Base-by-base conservation (phyloP, 73 alveolate species). In the Symbiodinium pilosum region DNA sequence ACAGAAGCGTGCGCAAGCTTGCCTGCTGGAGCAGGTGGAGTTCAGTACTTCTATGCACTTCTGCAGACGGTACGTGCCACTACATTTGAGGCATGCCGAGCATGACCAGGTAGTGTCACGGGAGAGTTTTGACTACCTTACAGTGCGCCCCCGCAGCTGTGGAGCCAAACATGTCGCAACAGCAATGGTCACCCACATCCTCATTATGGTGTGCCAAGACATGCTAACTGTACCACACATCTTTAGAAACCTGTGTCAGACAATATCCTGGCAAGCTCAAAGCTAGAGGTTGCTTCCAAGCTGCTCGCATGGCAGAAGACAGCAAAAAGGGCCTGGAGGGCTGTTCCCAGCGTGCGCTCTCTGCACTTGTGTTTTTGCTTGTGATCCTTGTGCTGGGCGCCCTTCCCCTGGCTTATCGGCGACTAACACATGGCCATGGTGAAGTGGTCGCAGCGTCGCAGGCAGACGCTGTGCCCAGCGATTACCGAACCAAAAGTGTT, bases 301-400 rank as follows among this genome's bases (percentile, higher is more conserved):
- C 59, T 9, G 81, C 81, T 21, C 39, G 34, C 81, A 64, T 24
- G 41, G 81, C 34, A n/a, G 81, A 64, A 28, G 38, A 38, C 38
- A 64, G 30, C 39, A 14, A 20, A 38, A 24, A 18, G 30, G 30
- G 38, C 38, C 81, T 9, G 16, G 86, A 39, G 34, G n/a, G 47
- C 86, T 88, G 87, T 4, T 39, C 71, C 24, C 87, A 88, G 38
- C 54, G 97, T 2, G 97, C 75, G 30, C 77, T 68, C 73, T 68
- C 54, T 38, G 97, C 97, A 7, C 36, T 69, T 3, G 97, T 59
- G 47, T 91, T 91, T 43, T 43, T 91, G 88, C 41, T 91, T 56
- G 44, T 69, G 47, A 41, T 91, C n/a, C 77, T 91, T 36, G 87
- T 59, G 20, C 30, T 91, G 87, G 88, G 88, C 12, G 97, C 88